Conservation (phyloP, 1,139 yeast species). For the Yamadazyma diddensiae region DNA sequence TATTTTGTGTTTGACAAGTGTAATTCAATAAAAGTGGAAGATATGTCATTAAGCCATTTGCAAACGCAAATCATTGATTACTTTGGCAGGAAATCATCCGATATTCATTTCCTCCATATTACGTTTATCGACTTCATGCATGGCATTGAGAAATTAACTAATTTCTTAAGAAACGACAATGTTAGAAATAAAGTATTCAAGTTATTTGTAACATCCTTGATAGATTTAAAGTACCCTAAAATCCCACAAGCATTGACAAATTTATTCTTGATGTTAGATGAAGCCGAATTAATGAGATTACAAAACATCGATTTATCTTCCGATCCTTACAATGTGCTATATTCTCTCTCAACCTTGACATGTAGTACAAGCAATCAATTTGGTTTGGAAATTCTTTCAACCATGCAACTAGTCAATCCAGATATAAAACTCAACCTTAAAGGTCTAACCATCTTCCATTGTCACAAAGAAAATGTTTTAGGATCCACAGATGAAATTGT, state of each 20-base stretch:
- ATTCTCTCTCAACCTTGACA: slow-evolving; percentile 28
- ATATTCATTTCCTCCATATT: slow-evolving; percentile 32
- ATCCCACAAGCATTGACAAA: slow-evolving; percentile 30
- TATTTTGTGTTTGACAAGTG: slow-evolving; percentile 39
- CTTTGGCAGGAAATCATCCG: slow-evolving; percentile 25
- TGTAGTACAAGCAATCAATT: slow-evolving; percentile 32
- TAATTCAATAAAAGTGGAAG: slow-evolving; percentile 17
- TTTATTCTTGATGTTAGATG: slow-evolving; percentile 33
- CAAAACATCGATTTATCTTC: slow-evolving; percentile 21
- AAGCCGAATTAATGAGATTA: slow-evolving; percentile 20
- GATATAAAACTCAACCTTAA: slow-evolving; percentile 25
- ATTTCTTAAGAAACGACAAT: slow-evolving; percentile 23
- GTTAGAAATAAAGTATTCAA: slow-evolving; percentile 32
- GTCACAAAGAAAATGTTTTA: slow-evolving; percentile 23
- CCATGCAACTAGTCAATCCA: slow-evolving; percentile 20
- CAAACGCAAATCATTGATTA: slow-evolving; percentile 23
- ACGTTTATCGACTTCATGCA: slow-evolving; percentile 29
- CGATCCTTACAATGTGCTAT: slow-evolving; percentile 21
- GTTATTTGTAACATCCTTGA: slow-evolving; percentile 26
- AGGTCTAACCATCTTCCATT: slow-evolving; percentile 34
- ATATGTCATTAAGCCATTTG: slow-evolving; percentile 17
- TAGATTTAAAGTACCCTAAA: slow-evolving; percentile 24
- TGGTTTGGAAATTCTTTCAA: slow-evolving; percentile 28
- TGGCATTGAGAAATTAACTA: slow-evolving; percentile 26
- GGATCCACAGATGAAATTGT: slow-evolving; percentile 1